Percentiles rank a stretch among this genome's conserved stretches.
These are phyloP conservation scores for Papiliotrema fonsecae DNA, from an alignment of 1,284 basidiomycete genomes.

Conservation along the genomic window DNA sequence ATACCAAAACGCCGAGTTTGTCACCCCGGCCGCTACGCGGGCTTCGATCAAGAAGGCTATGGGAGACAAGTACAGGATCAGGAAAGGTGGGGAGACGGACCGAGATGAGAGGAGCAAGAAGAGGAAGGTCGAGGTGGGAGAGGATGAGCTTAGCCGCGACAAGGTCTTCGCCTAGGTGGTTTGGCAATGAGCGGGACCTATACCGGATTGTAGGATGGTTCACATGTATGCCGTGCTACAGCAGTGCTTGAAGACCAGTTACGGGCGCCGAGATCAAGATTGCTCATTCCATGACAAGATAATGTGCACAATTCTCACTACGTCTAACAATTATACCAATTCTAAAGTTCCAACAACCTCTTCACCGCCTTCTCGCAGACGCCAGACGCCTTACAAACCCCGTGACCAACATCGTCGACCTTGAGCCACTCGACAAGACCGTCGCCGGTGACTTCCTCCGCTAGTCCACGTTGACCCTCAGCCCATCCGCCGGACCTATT, in stretches of 20 bases:
- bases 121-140: constrained; percentile 57
- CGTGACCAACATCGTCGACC: constrained; percentile 29
- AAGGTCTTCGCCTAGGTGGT: constrained; percentile 75
- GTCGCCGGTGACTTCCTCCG: constrained; percentile 36
- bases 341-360: constrained; percentile 19
- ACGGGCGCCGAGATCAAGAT: too few relatives aligned
- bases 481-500: constrained; percentile 30
- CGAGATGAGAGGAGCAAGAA: constrained; percentile 61
- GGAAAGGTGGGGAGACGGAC: constrained; percentile 74
- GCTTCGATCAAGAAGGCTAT: constrained; percentile 66
- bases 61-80: constrained; percentile 71
- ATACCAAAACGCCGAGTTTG: constrained; percentile 93
- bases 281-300: too few relatives aligned
- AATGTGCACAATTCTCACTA: too few relatives aligned
- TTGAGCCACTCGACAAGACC: constrained; percentile 35
- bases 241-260: too few relatives aligned
- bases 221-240: too few relatives aligned
- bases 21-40: constrained; percentile 79
- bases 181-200: too few relatives aligned
- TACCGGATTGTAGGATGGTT: too few relatives aligned
- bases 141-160: constrained; percentile 75
- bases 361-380: constrained; percentile 20
- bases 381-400: constrained; percentile 28
- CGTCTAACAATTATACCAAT: too few relatives aligned
- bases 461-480: constrained; percentile 36